Base-by-base conservation (phyloP, 83 land plant genomes). In the Picea abies region DNA sequence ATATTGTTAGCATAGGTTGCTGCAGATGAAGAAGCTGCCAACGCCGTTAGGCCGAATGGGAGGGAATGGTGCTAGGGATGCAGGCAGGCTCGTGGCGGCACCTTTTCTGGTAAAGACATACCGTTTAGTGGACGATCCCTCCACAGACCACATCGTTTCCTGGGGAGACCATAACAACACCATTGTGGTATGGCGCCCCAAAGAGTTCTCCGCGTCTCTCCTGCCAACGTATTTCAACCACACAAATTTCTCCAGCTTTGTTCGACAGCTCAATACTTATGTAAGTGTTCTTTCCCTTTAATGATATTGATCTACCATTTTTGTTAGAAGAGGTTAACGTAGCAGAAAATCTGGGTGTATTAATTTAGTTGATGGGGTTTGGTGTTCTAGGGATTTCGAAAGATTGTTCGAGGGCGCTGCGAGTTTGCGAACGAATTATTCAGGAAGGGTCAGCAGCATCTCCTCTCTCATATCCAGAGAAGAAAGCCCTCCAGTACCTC, bases 201-300 rank as follows among this genome's bases (percentile, higher is more conserved):
- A 82, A 22, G 84, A 83, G 47, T 89, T 89, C 84, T 89, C 93
- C 8, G 82, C 75, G 2, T 10, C 63, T 44, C 80, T 91, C 49
- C 83, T 91, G 14, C 93, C 93, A 1, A 63, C 62, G 19, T 87
- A 85, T 65, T 91, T 91, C 88, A 89, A 89, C 81, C 93, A 91
- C 86, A 83, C 76, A 85, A 91, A 91, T 41, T 91, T 91, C 91
- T 91, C 93, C 82, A 91, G 93, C 86, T 91, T 91, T 66, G 89
- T 91, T 75, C 89, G 91, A 16, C 93, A 91, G 82, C 91, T 91
- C 79, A 91, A 89, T 60, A 91, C 91, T 52, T 91, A 91, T 62
- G 93, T 91, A 17, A 84, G 89, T 3, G 15, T 15, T 58, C 4
- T 5, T 58, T 14, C 4, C n/a, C n/a, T n/a, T n/a, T n/a, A n/a